A percentile compares a stretch with the other conserved stretches of the same genome.
These are phyloP conservation scores for Calocera viscosa DNA, from an alignment of 768 basidiomycete species.

Conservation along the genomic window DNA sequence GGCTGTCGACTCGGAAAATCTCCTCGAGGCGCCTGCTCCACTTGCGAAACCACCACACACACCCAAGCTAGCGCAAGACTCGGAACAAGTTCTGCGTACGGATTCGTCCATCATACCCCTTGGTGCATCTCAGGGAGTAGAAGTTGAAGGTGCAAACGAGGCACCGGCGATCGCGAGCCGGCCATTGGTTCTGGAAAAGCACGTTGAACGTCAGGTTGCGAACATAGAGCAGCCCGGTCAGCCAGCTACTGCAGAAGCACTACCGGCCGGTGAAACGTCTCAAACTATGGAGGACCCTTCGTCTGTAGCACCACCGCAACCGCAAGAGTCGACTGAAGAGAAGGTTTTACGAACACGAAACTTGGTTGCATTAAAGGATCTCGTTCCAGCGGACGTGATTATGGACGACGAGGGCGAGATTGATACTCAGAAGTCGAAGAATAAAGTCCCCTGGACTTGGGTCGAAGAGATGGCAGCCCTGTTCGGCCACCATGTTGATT, in stretches of 20 bases:
- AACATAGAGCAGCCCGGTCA: not conserved
- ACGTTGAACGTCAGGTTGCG: too few relatives aligned
- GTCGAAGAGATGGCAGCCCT: slow-evolving; percentile 64
- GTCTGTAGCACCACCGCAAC: not conserved
- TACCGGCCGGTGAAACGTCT: not conserved
- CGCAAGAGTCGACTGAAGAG: not conserved
- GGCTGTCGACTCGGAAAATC: too few relatives aligned
- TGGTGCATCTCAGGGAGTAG: too few relatives aligned
- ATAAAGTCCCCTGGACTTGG: slow-evolving; percentile 42
- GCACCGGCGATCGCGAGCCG: too few relatives aligned
- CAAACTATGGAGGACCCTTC: not conserved
- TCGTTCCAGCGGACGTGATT: not conserved
- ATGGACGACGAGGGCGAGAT: slow-evolving; percentile 30
- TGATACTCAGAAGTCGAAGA: slow-evolving; percentile 19
- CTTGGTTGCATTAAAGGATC: not conserved
- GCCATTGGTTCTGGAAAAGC: too few relatives aligned
- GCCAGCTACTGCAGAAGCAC: not conserved
- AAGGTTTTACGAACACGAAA: not conserved
- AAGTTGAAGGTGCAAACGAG: too few relatives aligned
- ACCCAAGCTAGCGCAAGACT: too few relatives aligned
- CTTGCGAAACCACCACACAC: too few relatives aligned
- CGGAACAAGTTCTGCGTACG: too few relatives aligned
- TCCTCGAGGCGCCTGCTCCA: too few relatives aligned
- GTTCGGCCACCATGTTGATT: slow-evolving; percentile 75
- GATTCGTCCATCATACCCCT: too few relatives aligned